Conservation (phyloP, 2,329 filamentous ascomycete species). For the Pseudocercospora cruenta region DNA sequence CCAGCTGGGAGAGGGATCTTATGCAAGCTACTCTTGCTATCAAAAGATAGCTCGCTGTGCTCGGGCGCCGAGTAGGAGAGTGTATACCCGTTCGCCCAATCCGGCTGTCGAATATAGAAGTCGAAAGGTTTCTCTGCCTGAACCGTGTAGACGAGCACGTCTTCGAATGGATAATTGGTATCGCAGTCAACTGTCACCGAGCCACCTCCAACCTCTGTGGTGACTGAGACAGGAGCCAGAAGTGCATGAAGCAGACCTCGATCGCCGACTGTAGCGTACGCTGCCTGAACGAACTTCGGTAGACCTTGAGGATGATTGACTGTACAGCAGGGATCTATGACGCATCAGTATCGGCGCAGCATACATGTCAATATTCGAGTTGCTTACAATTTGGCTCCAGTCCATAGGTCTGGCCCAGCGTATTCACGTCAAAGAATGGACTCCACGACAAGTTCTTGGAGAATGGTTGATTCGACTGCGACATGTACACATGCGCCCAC, state of each 20-base stretch:
- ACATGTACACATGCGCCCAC: slow-evolving; percentile 62
- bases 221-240: slow-evolving; percentile 51
- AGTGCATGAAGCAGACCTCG: slow-evolving; percentile 55
- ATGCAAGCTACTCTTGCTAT: slow-evolving; percentile 44
- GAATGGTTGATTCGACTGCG: slow-evolving; percentile 58
- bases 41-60: slow-evolving; percentile 26
- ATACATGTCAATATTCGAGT: background rate
- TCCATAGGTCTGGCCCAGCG: slow-evolving; percentile 53
- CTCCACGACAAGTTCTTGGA: slow-evolving; percentile 46
- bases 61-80: background rate
- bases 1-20: slow-evolving; percentile 42
- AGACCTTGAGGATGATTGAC: slow-evolving; percentile 63
- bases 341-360: background rate
- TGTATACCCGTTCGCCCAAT: slow-evolving; percentile 38
- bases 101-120: slow-evolving; percentile 52
- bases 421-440: slow-evolving; percentile 56
- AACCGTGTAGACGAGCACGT: slow-evolving; percentile 47
- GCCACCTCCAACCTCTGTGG: slow-evolving; percentile 44
- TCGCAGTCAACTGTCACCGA: slow-evolving; percentile 50
- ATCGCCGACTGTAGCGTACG: slow-evolving; percentile 49
- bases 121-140: slow-evolving; percentile 42
- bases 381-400: slow-evolving; percentile 53
- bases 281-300: slow-evolving; percentile 58
- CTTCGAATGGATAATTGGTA: slow-evolving; percentile 56
- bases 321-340: slow-evolving; percentile 55